These are phyloP conservation scores for Phylloporus sp. DNA, from an alignment of 768 basidiomycete species.

Conservation along the genomic window DNA sequence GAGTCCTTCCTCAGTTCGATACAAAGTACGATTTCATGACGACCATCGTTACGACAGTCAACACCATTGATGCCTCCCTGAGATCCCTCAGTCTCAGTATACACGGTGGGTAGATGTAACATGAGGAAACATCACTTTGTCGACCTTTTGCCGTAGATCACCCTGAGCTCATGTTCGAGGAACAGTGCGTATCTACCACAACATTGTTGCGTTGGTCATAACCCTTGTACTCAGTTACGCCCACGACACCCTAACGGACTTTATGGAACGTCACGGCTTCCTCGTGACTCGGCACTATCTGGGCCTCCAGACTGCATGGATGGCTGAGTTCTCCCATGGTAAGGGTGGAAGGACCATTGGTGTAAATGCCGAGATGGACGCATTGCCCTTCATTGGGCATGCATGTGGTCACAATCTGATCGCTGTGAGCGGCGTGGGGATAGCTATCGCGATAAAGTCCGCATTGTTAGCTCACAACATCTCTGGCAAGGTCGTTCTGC, in stretches of 20 bases:
- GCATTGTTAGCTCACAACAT: constrained; percentile 60
- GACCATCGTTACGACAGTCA: constrained; percentile 51
- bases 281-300: constrained; percentile 66
- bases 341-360: constrained; percentile 62
- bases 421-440: constrained; percentile 69
- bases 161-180: constrained; percentile 63
- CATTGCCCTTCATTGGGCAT: constrained; percentile 50
- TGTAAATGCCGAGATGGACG: constrained; percentile 75
- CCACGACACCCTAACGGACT: constrained; percentile 61
- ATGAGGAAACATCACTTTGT: background rate
- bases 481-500: constrained; percentile 62
- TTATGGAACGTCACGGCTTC: constrained; percentile 66
- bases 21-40: constrained; percentile 37
- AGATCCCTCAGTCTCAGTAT: constrained; percentile 65
- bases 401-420: constrained; percentile 84
- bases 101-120: constrained; percentile 46
- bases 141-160: constrained; percentile 41
- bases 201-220: constrained; percentile 3
- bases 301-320: constrained; percentile 71
- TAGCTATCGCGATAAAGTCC: constrained; percentile 67
- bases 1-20: constrained; percentile 14
- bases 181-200: constrained; percentile 42
- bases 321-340: constrained; percentile 62
- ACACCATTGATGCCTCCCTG: constrained; percentile 47
- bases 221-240: constrained; percentile 47